Conservation (phyloP, 345 rosid genomes). For the Turnera subulata region DNA sequence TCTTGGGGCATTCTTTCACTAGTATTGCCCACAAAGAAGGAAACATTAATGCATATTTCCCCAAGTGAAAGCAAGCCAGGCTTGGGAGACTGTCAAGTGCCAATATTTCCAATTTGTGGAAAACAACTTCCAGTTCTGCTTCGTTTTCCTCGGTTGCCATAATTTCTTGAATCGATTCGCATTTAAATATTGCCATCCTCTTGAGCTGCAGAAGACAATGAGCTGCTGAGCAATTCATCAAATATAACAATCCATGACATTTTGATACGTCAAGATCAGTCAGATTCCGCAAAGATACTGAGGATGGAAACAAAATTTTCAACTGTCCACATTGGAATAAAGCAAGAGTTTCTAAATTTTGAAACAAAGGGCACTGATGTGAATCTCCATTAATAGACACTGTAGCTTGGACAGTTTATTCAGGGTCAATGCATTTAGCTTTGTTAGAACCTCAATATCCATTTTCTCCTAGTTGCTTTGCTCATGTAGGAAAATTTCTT, state of each 20-base stretch:
- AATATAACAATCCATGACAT: conserved; percentile 12
- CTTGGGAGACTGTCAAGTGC: conserved; percentile 10
- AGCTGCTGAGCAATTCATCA: conserved; percentile 14
- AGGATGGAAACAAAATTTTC: too few species aligned
- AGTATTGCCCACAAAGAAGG: too few species aligned
- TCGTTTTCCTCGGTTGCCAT: conserved; percentile 7
- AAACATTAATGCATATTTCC: background rate
- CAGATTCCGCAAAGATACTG: conserved; percentile 14
- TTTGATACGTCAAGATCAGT: conserved; percentile 2
- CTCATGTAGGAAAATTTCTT: background rate
- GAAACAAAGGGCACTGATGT: background rate
- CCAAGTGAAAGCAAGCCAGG: conserved; percentile 9
- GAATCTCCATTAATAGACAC: background rate
- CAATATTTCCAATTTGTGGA: conserved; percentile 12
- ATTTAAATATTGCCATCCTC: conserved; percentile 12
- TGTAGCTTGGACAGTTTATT: background rate
- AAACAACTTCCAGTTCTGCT: conserved; percentile 1
- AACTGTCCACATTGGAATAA: too few species aligned
- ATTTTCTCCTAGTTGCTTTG: background rate
- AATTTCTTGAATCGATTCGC: conserved; percentile 14
- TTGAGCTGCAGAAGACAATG: conserved; percentile 14
- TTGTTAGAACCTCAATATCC: background rate
- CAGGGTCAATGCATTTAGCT: background rate
- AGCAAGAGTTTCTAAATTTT: too few species aligned
- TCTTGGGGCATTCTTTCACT: too few species aligned